Evolutionary conservation across 805 yeast species (phyloP).

Genomic region (Teunomyces aglyptinius): DNA sequence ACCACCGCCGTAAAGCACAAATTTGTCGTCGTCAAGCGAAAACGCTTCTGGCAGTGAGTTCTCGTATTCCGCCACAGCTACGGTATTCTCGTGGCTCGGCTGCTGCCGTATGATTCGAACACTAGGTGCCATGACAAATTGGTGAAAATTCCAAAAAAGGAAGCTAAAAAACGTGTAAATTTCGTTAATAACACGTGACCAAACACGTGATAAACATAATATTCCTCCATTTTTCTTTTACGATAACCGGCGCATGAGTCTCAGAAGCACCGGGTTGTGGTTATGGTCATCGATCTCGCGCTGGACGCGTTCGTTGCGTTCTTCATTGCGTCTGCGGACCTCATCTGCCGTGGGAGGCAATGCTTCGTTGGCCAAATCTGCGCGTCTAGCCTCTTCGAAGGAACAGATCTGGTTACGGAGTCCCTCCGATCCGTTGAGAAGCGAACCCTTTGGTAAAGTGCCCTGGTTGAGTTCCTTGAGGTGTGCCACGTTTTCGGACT

Average conservation of each 20-base stretch:
- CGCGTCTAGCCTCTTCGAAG: conserved; percentile 79
- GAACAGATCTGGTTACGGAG: conserved; percentile 63
- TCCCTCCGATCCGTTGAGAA: conserved; percentile 80
- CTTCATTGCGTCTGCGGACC: conserved; percentile 42
- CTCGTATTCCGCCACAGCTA: conserved; percentile 29
- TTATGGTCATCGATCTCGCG: conserved; percentile 29
- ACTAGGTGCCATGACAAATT: conserved; percentile 2
- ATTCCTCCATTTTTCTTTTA: background rate
- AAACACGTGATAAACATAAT: background rate
- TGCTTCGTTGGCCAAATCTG: conserved; percentile 82
- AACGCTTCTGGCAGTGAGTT: conserved; percentile 40
- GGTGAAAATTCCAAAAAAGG: too few relatives aligned
- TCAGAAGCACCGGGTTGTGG: conserved; percentile 36
- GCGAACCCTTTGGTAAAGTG: conserved; percentile 80
- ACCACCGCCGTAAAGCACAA: conserved; percentile 42
- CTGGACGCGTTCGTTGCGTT: conserved; percentile 44
- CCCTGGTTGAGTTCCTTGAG: conserved; percentile 73
- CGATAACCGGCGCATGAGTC: conserved; percentile 37
- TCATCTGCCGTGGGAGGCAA: conserved; percentile 79
- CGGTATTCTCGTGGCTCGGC: conserved; percentile 44
- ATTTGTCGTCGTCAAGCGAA: conserved; percentile 37
- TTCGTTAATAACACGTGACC: background rate
- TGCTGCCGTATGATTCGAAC: conserved; percentile 17
- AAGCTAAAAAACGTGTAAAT: too few relatives aligned
- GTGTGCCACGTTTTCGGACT: conserved; percentile 80